A percentile compares a stretch with the other conserved stretches of the same genome.
Evolutionary conservation across 495 filamentous ascomycete species (phyloP).

Genomic region (Neurospora pannonica): DNA sequence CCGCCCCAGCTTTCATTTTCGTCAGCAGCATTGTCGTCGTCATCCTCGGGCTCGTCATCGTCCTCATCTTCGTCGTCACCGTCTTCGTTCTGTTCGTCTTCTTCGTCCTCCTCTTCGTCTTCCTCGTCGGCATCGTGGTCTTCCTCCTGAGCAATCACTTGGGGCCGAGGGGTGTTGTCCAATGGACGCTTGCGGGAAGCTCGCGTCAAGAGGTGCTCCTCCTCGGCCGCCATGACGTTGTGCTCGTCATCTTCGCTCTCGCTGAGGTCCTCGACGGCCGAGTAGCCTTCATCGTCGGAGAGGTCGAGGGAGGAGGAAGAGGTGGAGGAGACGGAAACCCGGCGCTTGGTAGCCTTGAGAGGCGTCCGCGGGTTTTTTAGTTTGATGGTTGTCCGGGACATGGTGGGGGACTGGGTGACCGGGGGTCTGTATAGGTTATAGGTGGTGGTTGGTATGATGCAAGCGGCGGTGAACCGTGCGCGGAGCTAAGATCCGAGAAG

Average conservation of each 20-base stretch:
- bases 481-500: background rate
- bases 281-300: constrained; percentile 60
- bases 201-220: constrained; percentile 52
- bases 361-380: constrained; percentile 37
- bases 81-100: constrained; percentile 29
- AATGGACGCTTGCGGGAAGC: constrained; percentile 23
- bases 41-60: constrained; percentile 16
- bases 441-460: constrained; percentile 6
- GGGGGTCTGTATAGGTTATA: constrained; percentile 11
- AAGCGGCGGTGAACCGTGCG: constrained; percentile 31
- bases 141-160: constrained; percentile 12
- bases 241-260: constrained; percentile 65
- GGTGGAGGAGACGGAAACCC: constrained; percentile 31
- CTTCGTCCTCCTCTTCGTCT: constrained; percentile 27
- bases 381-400: constrained; percentile 42
- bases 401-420: constrained; percentile 18
- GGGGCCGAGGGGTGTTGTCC: constrained; percentile 32
- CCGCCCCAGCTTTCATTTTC: constrained; percentile 49
- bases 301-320: constrained; percentile 40
- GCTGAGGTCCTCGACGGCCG: constrained; percentile 66
- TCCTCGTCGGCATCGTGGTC: constrained; percentile 23
- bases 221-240: constrained; percentile 63
- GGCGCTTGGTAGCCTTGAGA: constrained; percentile 30
- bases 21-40: constrained; percentile 31
- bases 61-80: constrained; percentile 29